Evolutionary conservation across 2,329 filamentous ascomycete genomes (phyloP).

Genomic region (Aspergillus felis): DNA sequence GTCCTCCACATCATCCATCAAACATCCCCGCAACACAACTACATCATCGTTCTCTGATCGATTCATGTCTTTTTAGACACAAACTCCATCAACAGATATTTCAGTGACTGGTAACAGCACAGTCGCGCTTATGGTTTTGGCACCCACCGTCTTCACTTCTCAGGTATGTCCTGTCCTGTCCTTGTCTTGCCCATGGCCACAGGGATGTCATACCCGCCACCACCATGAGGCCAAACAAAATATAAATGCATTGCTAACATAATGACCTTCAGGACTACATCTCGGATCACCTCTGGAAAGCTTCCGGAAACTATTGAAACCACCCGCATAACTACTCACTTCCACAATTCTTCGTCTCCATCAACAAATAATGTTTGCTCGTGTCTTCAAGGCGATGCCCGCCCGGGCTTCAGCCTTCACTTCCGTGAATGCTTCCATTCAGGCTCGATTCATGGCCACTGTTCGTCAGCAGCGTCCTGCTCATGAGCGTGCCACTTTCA

Average conservation of each 20-base stretch:
- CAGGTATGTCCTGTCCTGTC: conserved; percentile 58
- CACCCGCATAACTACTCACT: background rate
- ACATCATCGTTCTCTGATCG: background rate
- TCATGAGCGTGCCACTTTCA: conserved; percentile 82
- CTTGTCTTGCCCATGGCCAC: background rate
- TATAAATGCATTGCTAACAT: conserved; percentile 4
- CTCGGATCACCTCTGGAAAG: conserved; percentile 68
- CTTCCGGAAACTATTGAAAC: conserved; percentile 55
- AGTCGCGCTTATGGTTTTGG: conserved; percentile 78
- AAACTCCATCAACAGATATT: background rate
- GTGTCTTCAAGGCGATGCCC: conserved; percentile 51
- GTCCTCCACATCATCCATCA: conserved; percentile 1
- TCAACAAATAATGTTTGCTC: conserved; percentile 49
- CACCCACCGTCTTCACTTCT: conserved; percentile 79
- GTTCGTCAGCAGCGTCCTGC: conserved; percentile 68
- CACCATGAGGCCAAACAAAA: background rate
- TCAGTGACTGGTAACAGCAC: conserved; percentile 35
- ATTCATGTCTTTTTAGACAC: conserved; percentile 29
- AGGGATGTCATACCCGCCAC: conserved; percentile 13
- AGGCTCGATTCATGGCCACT: conserved; percentile 56
- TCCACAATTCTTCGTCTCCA: background rate
- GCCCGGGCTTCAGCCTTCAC: conserved; percentile 45
- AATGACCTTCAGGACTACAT: conserved; percentile 55
- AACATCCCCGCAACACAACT: conserved; percentile 5
- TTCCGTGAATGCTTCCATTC: conserved; percentile 32